These are phyloP conservation scores for Chaetomium olivaceum DNA, from an alignment of 2,329 filamentous ascomycete genomes.

Conservation along the genomic window DNA sequence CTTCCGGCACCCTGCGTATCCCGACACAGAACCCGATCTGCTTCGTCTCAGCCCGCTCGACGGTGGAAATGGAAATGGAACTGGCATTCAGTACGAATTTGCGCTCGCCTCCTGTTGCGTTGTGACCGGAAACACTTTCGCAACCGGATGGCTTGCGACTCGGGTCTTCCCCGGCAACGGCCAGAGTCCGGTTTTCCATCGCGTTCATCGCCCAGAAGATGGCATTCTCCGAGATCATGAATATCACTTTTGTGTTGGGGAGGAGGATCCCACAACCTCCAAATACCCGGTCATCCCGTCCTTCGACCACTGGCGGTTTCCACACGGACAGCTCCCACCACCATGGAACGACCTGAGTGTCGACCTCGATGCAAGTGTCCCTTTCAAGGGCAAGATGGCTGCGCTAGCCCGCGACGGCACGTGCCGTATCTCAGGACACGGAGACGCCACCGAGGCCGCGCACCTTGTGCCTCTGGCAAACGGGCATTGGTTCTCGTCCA, in stretches of 20 bases:
- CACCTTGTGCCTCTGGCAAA: conserved; percentile 18
- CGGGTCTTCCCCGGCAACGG: neutral
- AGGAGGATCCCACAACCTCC: conserved; percentile 10
- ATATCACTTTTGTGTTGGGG: conserved; percentile 17
- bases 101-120: conserved; percentile 20
- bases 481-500: conserved; percentile 17
- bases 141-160: neutral
- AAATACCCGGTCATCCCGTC: conserved; percentile 24
- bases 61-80: neutral
- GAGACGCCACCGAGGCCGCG: conserved; percentile 16
- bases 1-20: conserved; percentile 22
- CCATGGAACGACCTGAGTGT: conserved; percentile 12
- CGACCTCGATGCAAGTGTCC: neutral
- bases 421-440: conserved; percentile 17
- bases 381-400: conserved; percentile 4
- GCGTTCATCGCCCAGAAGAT: conserved; percentile 15
- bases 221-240: conserved; percentile 8
- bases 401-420: conserved; percentile 17
- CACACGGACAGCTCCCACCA: conserved; percentile 17
- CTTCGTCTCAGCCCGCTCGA: conserved; percentile 17
- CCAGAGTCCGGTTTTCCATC: conserved; percentile 4
- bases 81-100: conserved; percentile 20
- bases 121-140: conserved; percentile 5
- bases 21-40: conserved; percentile 17
- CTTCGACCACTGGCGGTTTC: conserved; percentile 23